These are phyloP conservation scores for Podila epicladia DNA, from an alignment of 192 early-diverging fungal genomes.

Conservation along the genomic window DNA sequence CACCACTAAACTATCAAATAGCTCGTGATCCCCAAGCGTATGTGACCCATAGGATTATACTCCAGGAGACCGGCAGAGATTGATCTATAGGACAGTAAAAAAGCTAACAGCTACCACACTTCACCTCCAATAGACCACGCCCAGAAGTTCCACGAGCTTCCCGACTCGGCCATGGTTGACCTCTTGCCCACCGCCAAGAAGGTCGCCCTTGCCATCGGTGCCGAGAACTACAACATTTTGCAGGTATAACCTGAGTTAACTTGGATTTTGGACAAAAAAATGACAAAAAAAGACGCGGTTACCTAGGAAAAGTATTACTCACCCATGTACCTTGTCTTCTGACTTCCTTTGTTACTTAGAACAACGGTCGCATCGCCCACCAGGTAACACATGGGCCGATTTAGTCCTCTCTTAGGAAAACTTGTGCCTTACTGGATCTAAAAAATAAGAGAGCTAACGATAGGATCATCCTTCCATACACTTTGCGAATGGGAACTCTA, in stretches of 20 bases:
- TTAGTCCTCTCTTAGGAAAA: background rate
- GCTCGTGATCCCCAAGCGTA: slow-evolving; percentile 31
- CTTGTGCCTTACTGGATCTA: background rate
- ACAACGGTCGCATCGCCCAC: slow-evolving; percentile 66
- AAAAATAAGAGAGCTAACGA: background rate
- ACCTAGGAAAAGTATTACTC: too few relatives aligned
- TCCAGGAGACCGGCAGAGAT: background rate
- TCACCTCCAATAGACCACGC: slow-evolving; percentile 71
- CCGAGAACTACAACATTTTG: slow-evolving; percentile 84
- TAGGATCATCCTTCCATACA: background rate
- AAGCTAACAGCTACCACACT: background rate
- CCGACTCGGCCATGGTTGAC: slow-evolving; percentile 86
- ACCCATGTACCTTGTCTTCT: too few relatives aligned
- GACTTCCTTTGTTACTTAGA: slow-evolving; percentile 25
- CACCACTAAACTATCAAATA: background rate
- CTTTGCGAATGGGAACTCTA: background rate
- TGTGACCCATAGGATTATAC: background rate
- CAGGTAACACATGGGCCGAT: slow-evolving; percentile 50
- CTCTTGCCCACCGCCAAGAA: slow-evolving; percentile 90
- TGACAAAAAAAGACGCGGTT: background rate
- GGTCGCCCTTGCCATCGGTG: slow-evolving; percentile 79
- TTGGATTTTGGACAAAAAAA: background rate
- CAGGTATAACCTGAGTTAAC: slow-evolving; percentile 54
- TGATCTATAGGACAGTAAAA: background rate
- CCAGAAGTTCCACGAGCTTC: slow-evolving; percentile 89